Conservation (phyloP, 441 rosid species). For the Sinapis alba region DNA sequence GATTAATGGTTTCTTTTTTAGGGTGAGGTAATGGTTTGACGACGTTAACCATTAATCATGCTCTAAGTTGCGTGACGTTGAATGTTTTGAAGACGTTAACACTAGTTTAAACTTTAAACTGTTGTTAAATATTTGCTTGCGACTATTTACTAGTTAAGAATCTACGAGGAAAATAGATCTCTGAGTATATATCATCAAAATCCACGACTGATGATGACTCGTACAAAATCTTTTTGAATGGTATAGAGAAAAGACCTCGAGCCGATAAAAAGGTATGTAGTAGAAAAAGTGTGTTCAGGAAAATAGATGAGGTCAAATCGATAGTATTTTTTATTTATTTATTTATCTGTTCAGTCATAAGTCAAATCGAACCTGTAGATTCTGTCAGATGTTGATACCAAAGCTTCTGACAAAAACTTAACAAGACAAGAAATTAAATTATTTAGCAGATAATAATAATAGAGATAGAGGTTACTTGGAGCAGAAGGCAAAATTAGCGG, state of each 20-base stretch:
- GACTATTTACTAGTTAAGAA: too few relatives aligned
- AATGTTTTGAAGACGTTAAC: too few relatives aligned
- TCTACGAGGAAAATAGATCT: too few relatives aligned
- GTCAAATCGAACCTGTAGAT: constrained; percentile 23
- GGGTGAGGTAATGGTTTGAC: too few relatives aligned
- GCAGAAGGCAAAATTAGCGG: not conserved
- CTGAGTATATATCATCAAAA: not conserved
- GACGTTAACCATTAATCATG: too few relatives aligned
- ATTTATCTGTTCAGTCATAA: not conserved
- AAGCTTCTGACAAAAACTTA: constrained; percentile 4
- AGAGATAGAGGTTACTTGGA: not conserved
- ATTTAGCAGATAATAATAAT: not conserved
- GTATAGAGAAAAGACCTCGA: constrained; percentile 7
- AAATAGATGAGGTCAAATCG: not conserved
- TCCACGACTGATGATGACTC: not conserved
- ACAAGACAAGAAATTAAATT: not conserved
- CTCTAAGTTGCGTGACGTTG: too few relatives aligned
- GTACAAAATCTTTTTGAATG: not conserved
- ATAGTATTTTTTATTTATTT: not conserved
- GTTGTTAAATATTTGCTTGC: too few relatives aligned
- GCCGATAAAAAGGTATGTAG: not conserved
- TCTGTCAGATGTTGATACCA: not conserved
- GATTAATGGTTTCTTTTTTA: too few relatives aligned
- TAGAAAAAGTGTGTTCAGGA: not conserved
- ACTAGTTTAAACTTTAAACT: too few relatives aligned